Percentiles rank a stretch among this genome's conserved stretches.
Conservation (phyloP, 202 grass and related monocot species). For the Hordeum pubiflorum region DNA sequence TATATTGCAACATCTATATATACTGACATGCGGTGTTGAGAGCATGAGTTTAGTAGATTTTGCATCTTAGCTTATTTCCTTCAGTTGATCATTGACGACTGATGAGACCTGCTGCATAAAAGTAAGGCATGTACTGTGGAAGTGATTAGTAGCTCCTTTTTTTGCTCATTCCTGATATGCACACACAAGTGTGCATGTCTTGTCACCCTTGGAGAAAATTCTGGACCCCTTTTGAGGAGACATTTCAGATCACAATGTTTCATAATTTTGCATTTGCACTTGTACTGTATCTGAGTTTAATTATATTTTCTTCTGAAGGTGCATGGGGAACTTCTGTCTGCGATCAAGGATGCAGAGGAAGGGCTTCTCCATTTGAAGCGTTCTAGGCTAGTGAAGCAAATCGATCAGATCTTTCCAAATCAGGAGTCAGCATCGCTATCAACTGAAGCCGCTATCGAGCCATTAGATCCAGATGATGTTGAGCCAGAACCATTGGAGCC, state of each 20-base stretch:
- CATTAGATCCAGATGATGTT: slow-evolving; percentile 39
- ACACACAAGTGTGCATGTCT: neutral
- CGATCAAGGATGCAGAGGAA: slow-evolving; percentile 88
- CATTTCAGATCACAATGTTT: neutral
- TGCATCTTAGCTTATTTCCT: slow-evolving; percentile 1
- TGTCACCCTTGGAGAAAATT: neutral
- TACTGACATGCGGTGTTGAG: neutral
- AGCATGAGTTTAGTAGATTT: neutral
- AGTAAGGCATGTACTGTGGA: neutral
- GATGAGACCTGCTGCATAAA: neutral
- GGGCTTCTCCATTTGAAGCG: slow-evolving; percentile 82
- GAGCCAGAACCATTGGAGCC: slow-evolving; percentile 46
- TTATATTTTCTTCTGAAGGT: slow-evolving; percentile 46
- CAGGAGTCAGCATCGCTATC: slow-evolving; percentile 15
- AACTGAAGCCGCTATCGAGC: slow-evolving; percentile 35
- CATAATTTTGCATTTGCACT: neutral
- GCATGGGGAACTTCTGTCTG: slow-evolving; percentile 69
- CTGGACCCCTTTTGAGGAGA: neutral
- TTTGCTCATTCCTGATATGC: neutral
- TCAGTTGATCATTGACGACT: neutral
- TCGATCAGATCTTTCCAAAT: slow-evolving; percentile 60
- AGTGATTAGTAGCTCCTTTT: neutral
- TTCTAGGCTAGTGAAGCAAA: slow-evolving; percentile 59
- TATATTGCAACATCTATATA: neutral
- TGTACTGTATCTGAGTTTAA: neutral